Percentiles rank a stretch among this genome's conserved stretches.
Conservation (phyloP, 805 yeast species). For the Kazachstania bromeliacearum region DNA sequence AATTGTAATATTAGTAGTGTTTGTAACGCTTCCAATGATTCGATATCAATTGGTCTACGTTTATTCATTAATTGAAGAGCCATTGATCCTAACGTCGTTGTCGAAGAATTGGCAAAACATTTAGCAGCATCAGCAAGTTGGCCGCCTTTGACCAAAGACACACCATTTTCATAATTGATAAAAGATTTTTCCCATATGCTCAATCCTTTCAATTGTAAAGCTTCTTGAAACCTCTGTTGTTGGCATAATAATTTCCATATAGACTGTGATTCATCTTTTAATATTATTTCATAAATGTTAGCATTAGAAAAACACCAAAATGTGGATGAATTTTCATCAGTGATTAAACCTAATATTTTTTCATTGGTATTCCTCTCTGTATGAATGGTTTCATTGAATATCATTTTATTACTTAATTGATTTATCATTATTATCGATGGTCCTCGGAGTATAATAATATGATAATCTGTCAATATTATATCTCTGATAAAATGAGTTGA, state of each 20-base stretch:
- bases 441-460: conserved; percentile 40
- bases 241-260: conserved; percentile 64
- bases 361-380: conserved; percentile 23
- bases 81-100: conserved; percentile 54
- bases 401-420: conserved; percentile 41
- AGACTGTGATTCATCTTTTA: conserved; percentile 58
- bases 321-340: conserved; percentile 43
- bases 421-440: conserved; percentile 38
- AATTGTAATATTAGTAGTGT: not conserved
- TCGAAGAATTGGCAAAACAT: conserved; percentile 47
- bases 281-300: conserved; percentile 60
- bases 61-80: not conserved
- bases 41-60: not conserved
- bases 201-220: conserved; percentile 37
- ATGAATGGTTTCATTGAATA: conserved; percentile 33
- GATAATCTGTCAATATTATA: conserved; percentile 44
- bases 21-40: not conserved
- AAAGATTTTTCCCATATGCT: conserved; percentile 36
- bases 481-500: conserved; percentile 29
- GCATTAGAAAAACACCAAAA: conserved; percentile 65
- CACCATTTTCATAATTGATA: conserved; percentile 48
- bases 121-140: conserved; percentile 39
- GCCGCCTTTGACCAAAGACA: conserved; percentile 30
- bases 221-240: conserved; percentile 50
- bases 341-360: conserved; percentile 36